phyloP scores from a whole-genome alignment of 345 rosid species.

The Sisymbrium altissimum region DNA sequence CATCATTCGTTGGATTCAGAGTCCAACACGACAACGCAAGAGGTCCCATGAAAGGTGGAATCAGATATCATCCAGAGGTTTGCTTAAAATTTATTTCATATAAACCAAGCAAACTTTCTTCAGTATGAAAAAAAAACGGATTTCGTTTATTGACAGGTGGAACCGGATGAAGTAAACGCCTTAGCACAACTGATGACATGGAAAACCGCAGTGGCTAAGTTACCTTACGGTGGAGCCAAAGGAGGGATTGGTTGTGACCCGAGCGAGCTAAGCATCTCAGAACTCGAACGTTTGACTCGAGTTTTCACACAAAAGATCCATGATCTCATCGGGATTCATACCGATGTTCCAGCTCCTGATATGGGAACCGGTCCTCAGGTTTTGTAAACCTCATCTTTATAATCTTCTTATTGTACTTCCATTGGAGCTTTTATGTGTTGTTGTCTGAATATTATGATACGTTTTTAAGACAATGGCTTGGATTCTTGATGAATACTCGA shows the following conservation, averaged over 20 bases:
- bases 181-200: slow-evolving; percentile 97
- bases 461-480: slow-evolving; percentile 87
- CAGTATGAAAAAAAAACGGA: background rate
- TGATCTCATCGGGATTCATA: slow-evolving; percentile 80
- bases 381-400: background rate
- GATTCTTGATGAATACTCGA: slow-evolving; percentile 96
- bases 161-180: slow-evolving; percentile 96
- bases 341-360: slow-evolving; percentile 98
- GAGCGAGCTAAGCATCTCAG: slow-evolving; percentile 58
- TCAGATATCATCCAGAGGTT: slow-evolving; percentile 98
- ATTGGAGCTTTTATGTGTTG: background rate
- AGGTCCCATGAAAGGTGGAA: slow-evolving; percentile 99
- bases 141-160: slow-evolving; percentile 49
- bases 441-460: background rate
- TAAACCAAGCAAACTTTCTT: background rate
- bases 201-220: slow-evolving; percentile 96
- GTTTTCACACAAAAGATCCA: slow-evolving; percentile 97
- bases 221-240: slow-evolving; percentile 97
- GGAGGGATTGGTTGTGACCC: slow-evolving; percentile 96
- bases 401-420: background rate
- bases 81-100: background rate
- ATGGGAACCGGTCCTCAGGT: slow-evolving; percentile 99
- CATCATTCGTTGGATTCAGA: slow-evolving; percentile 88
- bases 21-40: slow-evolving; percentile 97
- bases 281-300: slow-evolving; percentile 82